Conservation (phyloP, 1,139 yeast genomes). For the Lizanozyma gosingica region DNA sequence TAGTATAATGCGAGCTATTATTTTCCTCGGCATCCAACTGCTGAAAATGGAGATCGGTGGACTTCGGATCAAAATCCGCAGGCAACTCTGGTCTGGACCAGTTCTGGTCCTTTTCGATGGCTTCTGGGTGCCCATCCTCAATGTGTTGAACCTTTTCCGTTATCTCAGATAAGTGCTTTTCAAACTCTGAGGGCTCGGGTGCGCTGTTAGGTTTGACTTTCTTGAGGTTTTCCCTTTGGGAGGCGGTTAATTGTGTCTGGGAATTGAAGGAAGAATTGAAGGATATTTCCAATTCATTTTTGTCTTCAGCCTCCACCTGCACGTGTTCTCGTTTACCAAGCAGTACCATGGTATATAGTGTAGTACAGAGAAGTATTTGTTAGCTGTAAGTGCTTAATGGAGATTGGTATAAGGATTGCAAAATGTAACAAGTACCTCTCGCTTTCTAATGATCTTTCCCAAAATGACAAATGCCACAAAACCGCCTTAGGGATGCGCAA, state of each 20-base stretch:
- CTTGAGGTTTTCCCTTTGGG: neutral
- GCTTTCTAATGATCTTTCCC: neutral
- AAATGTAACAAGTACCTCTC: neutral
- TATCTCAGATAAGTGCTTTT: neutral
- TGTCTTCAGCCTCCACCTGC: neutral
- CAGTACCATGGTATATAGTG: neutral
- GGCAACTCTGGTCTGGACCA: conserved; percentile 60
- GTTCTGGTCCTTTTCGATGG: conserved; percentile 35
- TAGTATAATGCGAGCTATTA: conserved; percentile 43
- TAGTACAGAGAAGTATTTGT: too few relatives aligned
- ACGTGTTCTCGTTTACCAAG: neutral
- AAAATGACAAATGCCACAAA: neutral
- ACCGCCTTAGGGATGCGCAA: neutral
- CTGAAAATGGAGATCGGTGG: conserved; percentile 63
- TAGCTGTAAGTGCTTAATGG: too few relatives aligned
- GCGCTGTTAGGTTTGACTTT: neutral
- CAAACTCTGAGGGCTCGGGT: neutral
- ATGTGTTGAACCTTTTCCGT: neutral
- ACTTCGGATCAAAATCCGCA: conserved; percentile 35
- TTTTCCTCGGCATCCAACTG: conserved; percentile 94
- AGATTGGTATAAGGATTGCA: too few relatives aligned
- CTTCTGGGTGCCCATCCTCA: neutral
- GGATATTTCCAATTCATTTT: neutral
- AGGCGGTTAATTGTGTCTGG: neutral
- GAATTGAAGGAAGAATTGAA: neutral